Base-by-base conservation (phyloP, 441 rosid species). In the Pelargonium myrrhifolium region DNA sequence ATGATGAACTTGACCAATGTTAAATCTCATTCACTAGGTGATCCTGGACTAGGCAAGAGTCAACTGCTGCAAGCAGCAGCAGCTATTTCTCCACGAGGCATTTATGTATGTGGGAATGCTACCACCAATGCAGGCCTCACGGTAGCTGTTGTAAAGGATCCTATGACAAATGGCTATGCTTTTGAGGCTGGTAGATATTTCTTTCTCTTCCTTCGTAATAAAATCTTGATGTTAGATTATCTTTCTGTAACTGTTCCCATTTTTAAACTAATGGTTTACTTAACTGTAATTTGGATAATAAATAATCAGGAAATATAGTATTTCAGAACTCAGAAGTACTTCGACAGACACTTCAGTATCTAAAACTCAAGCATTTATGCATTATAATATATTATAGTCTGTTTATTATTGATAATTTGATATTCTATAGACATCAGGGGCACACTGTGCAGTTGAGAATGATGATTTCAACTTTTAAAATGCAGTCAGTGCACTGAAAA, bases 21-120 rank as follows among this genome's bases (percentile, higher is more conserved):
- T 69, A 42, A 40, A 58, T 55, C 7, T 60, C 67, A 47, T 62
- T 75, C 79, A 63, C 73, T 71, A 94, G 99, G 99, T 75, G 99
- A 94, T 80, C 99, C 99, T 75, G 99, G 99, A 77, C 81, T 94
- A 55, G 99, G 98, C 18, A 94, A 94, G 86, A 92, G 98, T 75
- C 99, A 92, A 77, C 82, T 94, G 72, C 84, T 94, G 73, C 99
- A 94, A 89, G 98, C 99, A 69, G 99, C 98, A 58, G 87, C 98
- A 49, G 83, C 93, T 72, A 77, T 94, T 80, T 89, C 98, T 70
- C 96, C 99, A 40, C 92, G 99, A 68, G 99, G 99, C 64, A 92
- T 94, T 69, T 92, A 92, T 80, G 99, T 94, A 28, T 94, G 99
- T 79, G 98, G 99, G 67, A 94, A 92, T 84, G 94, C 90, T 64